Conservation (phyloP, 208 protist genomes). For the Wallacemonas rigidus region DNA sequence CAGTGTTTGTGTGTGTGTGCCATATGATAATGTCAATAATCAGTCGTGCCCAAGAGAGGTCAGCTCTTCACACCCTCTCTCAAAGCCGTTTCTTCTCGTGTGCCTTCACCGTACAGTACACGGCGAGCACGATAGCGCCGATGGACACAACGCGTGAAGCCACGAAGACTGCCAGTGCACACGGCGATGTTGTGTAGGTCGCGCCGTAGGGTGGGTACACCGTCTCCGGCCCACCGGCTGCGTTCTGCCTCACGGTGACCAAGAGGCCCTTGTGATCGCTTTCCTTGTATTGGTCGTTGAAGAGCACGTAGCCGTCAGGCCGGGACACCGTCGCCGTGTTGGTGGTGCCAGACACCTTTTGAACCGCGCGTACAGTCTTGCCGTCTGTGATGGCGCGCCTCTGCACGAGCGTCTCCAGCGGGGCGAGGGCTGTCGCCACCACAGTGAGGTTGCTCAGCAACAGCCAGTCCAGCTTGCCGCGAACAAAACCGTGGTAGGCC, state of each 20-base stretch:
- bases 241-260: constrained; percentile 54
- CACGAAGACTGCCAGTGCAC: constrained; percentile 31
- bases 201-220: constrained; percentile 54
- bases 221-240: constrained; percentile 23
- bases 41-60: no score
- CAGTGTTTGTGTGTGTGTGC: neutral
- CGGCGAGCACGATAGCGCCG: constrained; percentile 17
- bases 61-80: no score
- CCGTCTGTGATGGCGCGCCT: constrained; percentile 30
- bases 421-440: constrained; percentile 1
- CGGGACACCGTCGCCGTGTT: constrained; percentile 16
- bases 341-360: constrained; percentile 17
- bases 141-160: constrained; percentile 32
- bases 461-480: constrained; percentile 80
- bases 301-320: constrained; percentile 62
- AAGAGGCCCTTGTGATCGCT: constrained; percentile 77
- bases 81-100: neutral
- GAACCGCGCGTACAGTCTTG: constrained; percentile 14
- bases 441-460: constrained; percentile 64
- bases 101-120: constrained; percentile 20
- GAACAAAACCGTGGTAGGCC: constrained; percentile 57
- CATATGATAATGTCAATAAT: no score
- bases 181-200: constrained; percentile 37
- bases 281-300: constrained; percentile 66
- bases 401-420: constrained; percentile 31